Conservation (phyloP, 1,284 basidiomycete species). For the Hypsizygus ulmarius region DNA sequence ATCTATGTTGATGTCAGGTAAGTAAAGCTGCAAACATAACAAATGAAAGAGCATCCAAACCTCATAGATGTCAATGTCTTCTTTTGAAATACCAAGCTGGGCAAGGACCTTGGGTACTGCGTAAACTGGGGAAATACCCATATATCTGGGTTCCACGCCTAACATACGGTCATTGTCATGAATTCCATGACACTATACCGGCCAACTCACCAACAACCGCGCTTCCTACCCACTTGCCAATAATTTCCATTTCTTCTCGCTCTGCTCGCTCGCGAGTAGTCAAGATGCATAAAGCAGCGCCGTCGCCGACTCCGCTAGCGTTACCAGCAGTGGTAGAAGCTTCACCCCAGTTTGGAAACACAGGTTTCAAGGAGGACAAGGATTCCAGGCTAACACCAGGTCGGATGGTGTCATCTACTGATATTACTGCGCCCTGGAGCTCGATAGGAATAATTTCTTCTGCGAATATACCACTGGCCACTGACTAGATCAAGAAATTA, state of each 20-base stretch:
- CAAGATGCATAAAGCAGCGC: constrained; percentile 88
- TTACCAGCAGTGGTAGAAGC: constrained; percentile 83
- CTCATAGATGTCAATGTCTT: constrained; percentile 90
- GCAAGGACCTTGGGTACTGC: constrained; percentile 82
- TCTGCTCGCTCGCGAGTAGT: constrained; percentile 83
- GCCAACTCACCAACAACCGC: constrained; percentile 69
- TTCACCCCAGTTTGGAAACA: constrained; percentile 78
- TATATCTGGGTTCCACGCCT: constrained; percentile 83
- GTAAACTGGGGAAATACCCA: constrained; percentile 84
- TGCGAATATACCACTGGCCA: constrained; percentile 62
- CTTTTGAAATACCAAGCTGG: constrained; percentile 71
- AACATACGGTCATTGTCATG: neutral
- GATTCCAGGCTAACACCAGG: constrained; percentile 71
- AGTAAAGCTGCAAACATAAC: constrained; percentile 3
- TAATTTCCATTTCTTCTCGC: constrained; percentile 80
- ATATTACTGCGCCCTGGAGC: constrained; percentile 53
- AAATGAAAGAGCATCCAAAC: constrained; percentile 36
- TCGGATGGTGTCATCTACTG: constrained; percentile 81
- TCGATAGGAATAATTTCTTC: constrained; percentile 82
- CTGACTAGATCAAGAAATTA: constrained; percentile 44
- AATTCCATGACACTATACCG: constrained; percentile 2
- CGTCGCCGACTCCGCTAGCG: constrained; percentile 93
- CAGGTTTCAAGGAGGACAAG: constrained; percentile 66
- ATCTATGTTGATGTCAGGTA: constrained; percentile 43
- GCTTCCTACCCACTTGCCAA: constrained; percentile 87